Evolutionary conservation across 768 basidiomycete genomes (phyloP), one percentile per base, ranked within the genome.

Genomic region (Pleurotus eryngii): DNA sequence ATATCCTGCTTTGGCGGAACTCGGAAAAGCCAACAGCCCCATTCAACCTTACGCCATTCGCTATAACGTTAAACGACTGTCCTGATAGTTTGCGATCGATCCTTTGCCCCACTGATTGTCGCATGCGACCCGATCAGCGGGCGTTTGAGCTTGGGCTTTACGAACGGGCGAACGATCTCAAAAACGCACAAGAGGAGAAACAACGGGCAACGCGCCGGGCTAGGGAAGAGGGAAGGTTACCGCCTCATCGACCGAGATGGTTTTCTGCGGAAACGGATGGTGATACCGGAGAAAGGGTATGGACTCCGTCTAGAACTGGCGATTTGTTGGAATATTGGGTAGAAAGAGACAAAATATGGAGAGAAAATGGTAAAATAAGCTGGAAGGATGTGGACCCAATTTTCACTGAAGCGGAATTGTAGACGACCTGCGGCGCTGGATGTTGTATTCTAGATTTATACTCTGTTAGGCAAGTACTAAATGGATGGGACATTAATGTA

Each of bases 21-120:
- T 92, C 92, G 18, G 84, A 85, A 56, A 97, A 97, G 67, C 78
- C 79, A 0, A 74, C 77, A 1, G 80, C 89, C 9, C 96, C 95
- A 0, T 98, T 98, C 79, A 97, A 97, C 71, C 81, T 98, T 18
- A 96, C 95, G 0, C 95, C 95, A 0, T 98, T 89, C 68, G 95
- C 96, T 1, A 84, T 97, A 60, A 92, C 93, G 0, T 76, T 97
- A 59, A 98, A 98, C 66, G 86, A 96, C 67, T 90, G 90, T 58
- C 92, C 93, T 0, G 72, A 75, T 38, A 81, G 81, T 2, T 74
- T 98, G 11, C 77, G 77, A 57, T 84, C 86, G 4, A 92, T 82
- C 68, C 62, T 98, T 2, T 86, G 87, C 26, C 91, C 92, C 1
- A 98, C 95, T 2, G 95, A 98, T 71, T 98, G 95, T 67, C 83